Percentiles rank a stretch among this genome's conserved stretches.
phyloP scores from a whole-genome alignment of 495 filamentous ascomycete species.

The Daldinia caldariorum region DNA sequence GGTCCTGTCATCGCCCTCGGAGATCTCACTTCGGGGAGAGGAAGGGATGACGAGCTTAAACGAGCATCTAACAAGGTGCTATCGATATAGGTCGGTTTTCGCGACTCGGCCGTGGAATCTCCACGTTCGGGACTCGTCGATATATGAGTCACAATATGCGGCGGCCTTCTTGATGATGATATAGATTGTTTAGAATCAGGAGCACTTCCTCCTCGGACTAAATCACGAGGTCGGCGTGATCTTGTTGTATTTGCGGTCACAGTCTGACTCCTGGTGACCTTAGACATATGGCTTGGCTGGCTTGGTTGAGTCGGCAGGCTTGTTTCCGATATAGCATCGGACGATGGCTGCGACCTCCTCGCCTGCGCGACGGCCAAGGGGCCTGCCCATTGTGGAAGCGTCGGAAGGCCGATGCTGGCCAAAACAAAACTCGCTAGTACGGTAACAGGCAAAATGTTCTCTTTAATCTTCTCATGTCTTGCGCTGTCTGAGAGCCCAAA shows the following conservation, averaged over 20 bases:
- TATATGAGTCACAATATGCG: slow-evolving; percentile 37
- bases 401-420: slow-evolving; percentile 65
- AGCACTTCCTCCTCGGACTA: slow-evolving; percentile 52
- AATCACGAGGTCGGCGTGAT: slow-evolving; percentile 58
- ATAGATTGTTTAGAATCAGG: slow-evolving; percentile 49
- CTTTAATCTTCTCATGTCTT: slow-evolving; percentile 74
- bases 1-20: slow-evolving; percentile 56
- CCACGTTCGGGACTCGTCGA: slow-evolving; percentile 33
- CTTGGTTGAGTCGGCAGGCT: slow-evolving; percentile 52
- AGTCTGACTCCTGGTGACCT: slow-evolving; percentile 71
- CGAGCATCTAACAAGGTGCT: slow-evolving; percentile 59
- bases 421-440: slow-evolving; percentile 76
- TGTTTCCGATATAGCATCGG: slow-evolving; percentile 65
- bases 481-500: slow-evolving; percentile 71
- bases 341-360: slow-evolving; percentile 67
- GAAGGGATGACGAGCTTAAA: slow-evolving; percentile 71
- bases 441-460: slow-evolving; percentile 77
- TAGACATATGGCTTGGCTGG: slow-evolving; percentile 45
- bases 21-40: slow-evolving; percentile 67
- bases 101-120: slow-evolving; percentile 37
- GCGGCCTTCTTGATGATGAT: slow-evolving; percentile 45
- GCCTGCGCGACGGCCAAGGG: slow-evolving; percentile 79
- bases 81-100: slow-evolving; percentile 51
- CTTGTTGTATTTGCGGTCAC: slow-evolving; percentile 59
- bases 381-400: slow-evolving; percentile 68